These are phyloP conservation scores for Vitis vinifera DNA, from an alignment of 164 flowering plant species.

Conservation along the genomic window DNA sequence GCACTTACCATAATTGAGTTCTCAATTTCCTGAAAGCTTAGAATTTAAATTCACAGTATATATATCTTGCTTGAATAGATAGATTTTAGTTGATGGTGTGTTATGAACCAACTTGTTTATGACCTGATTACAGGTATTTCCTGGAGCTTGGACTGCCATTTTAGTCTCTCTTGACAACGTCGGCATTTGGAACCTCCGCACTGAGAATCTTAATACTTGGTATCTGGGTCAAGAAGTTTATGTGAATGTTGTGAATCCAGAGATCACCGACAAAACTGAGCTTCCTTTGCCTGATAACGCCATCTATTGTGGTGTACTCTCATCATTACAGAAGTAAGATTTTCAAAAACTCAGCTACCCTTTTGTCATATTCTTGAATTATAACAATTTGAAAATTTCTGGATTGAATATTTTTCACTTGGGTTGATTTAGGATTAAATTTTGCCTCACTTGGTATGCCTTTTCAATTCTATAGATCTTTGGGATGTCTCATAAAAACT, in stretches of 20 bases:
- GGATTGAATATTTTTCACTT: neutral
- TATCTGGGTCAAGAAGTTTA: constrained; percentile 94
- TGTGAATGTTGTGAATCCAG: constrained; percentile 70
- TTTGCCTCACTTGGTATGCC: too few relatives aligned
- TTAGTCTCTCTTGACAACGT: constrained; percentile 78
- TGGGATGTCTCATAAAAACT: too few relatives aligned
- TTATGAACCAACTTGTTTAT: neutral
- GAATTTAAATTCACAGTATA: too few relatives aligned
- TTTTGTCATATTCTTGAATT: too few relatives aligned
- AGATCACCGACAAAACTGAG: constrained; percentile 55
- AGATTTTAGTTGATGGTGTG: neutral
- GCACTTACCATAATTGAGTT: too few relatives aligned
- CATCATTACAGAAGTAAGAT: constrained; percentile 77
- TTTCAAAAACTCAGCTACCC: neutral
- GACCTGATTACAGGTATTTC: constrained; percentile 66
- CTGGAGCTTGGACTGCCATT: constrained; percentile 96
- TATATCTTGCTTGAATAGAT: neutral
- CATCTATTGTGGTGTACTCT: constrained; percentile 75
- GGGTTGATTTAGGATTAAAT: too few relatives aligned
- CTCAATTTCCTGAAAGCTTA: too few relatives aligned
- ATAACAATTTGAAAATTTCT: neutral
- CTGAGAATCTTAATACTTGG: constrained; percentile 84
- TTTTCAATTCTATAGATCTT: too few relatives aligned
- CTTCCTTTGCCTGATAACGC: constrained; percentile 63
- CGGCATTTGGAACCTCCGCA: constrained; percentile 92